Percentiles rank a stretch among this genome's conserved stretches.
These are phyloP conservation scores for Oldenlandia corymbosa DNA, from an alignment of 257 asterid genomes.

Conservation along the genomic window DNA sequence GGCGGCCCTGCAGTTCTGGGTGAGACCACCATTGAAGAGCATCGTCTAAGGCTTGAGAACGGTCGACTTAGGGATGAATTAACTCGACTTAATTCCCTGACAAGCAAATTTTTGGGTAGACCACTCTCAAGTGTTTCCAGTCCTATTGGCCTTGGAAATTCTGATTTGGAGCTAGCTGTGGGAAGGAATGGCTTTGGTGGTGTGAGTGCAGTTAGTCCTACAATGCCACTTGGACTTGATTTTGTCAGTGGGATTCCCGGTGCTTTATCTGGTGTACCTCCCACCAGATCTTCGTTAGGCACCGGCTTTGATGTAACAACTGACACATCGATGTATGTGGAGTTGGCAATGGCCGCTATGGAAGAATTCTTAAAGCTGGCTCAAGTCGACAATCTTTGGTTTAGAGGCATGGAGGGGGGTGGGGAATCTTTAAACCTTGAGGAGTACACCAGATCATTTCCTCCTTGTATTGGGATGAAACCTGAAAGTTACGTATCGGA, in stretches of 20 bases:
- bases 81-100: conserved; percentile 37
- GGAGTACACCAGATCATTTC: conserved; percentile 55
- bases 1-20: conserved; percentile 65
- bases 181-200: conserved; percentile 49
- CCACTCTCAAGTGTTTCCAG: conserved; percentile 19
- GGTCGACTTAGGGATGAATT: conserved; percentile 66
- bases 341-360: conserved; percentile 61
- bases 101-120: conserved; percentile 51
- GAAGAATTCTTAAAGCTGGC: conserved; percentile 64
- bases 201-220: conserved; percentile 29
- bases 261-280: conserved; percentile 24
- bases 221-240: conserved; percentile 49
- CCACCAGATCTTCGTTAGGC: conserved; percentile 27
- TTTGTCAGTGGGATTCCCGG: conserved; percentile 36
- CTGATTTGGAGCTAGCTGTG: conserved; percentile 51
- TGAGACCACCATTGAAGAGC: conserved; percentile 49
- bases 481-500: conserved; percentile 49
- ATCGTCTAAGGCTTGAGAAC: conserved; percentile 67
- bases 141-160: conserved; percentile 28
- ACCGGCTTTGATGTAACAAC: conserved; percentile 28
- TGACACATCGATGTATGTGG: conserved; percentile 45
- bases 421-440: conserved; percentile 55
- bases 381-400: conserved; percentile 66
- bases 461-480: conserved; percentile 54
- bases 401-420: conserved; percentile 37